Percentiles rank a stretch among this genome's conserved stretches.
phyloP scores from a whole-genome alignment of 495 filamentous ascomycete species.

The Margaritispora aquatica region DNA sequence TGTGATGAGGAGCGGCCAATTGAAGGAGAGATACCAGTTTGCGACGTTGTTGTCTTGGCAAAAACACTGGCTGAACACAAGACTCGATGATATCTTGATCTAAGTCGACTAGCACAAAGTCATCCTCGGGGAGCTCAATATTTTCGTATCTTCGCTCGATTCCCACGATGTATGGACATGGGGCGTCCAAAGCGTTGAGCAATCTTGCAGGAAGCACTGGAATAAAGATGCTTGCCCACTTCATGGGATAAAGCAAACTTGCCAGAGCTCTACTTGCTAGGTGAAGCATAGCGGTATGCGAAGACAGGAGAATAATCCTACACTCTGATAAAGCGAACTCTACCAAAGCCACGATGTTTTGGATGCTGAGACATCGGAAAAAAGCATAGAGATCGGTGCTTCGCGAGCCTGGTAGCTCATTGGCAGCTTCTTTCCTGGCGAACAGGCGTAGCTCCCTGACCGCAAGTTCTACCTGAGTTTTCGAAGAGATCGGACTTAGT shows the following conservation, averaged over 20 bases:
- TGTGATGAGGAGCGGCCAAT: slow-evolving; percentile 82
- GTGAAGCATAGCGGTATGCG: slow-evolving; percentile 93
- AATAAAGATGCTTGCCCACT: slow-evolving; percentile 91
- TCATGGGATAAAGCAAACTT: slow-evolving; percentile 81
- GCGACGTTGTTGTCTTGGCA: slow-evolving; percentile 83
- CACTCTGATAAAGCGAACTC: slow-evolving; percentile 93
- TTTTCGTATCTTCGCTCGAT: slow-evolving; percentile 92
- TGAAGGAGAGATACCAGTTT: slow-evolving; percentile 88
- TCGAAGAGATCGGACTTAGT: slow-evolving; percentile 81
- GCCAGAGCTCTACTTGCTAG: slow-evolving; percentile 78
- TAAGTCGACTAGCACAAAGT: slow-evolving; percentile 91
- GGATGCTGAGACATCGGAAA: slow-evolving; percentile 81
- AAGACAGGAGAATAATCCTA: slow-evolving; percentile 92
- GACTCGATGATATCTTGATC: slow-evolving; percentile 86
- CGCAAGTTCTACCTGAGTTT: slow-evolving; percentile 90
- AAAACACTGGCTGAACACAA: slow-evolving; percentile 59
- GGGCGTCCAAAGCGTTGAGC: slow-evolving; percentile 85
- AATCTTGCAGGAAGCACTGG: slow-evolving; percentile 84
- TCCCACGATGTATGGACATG: slow-evolving; percentile 94
- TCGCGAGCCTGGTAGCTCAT: slow-evolving; percentile 88
- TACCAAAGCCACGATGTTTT: slow-evolving; percentile 86
- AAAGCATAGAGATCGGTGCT: slow-evolving; percentile 91
- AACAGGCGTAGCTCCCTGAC: slow-evolving; percentile 88
- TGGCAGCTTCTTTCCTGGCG: slow-evolving; percentile 85
- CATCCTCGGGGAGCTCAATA: slow-evolving; percentile 89